Percentiles rank a stretch among this genome's conserved stretches.
phyloP scores from a whole-genome alignment of 805 yeast genomes.

The Kluyveromyces nonfermentans region DNA sequence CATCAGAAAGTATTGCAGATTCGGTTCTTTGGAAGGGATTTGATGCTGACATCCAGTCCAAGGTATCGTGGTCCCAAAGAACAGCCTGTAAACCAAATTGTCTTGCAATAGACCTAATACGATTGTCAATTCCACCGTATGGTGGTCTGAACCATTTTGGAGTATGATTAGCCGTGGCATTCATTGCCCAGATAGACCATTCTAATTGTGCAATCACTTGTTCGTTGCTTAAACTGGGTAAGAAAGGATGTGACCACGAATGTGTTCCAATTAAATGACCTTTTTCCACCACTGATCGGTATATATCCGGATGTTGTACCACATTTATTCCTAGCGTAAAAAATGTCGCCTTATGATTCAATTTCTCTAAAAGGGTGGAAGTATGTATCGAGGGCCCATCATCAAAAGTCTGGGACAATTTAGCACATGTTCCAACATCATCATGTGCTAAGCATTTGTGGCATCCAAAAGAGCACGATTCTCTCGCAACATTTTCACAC shows the following conservation, averaged over 20 bases:
- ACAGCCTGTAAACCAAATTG: conserved; percentile 84
- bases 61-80: conserved; percentile 85
- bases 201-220: conserved; percentile 79
- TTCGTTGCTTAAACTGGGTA: conserved; percentile 72
- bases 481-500: conserved; percentile 43
- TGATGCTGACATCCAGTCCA: conserved; percentile 71
- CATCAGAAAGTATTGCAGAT: conserved; percentile 45
- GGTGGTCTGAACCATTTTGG: conserved; percentile 97
- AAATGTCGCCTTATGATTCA: conserved; percentile 59
- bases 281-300: conserved; percentile 39
- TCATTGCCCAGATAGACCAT: conserved; percentile 98
- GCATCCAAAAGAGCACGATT: conserved; percentile 79
- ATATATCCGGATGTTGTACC: conserved; percentile 66
- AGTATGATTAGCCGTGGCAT: conserved; percentile 77
- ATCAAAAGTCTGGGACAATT: conserved; percentile 81
- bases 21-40: conserved; percentile 35
- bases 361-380: conserved; percentile 41
- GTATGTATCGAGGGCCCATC: conserved; percentile 88
- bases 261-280: conserved; percentile 86
- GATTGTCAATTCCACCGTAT: conserved; percentile 85
- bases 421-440: conserved; percentile 68
- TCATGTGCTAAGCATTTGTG: conserved; percentile 64
- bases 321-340: conserved; percentile 80
- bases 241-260: conserved; percentile 85
- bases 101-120: conserved; percentile 69